Evolutionary conservation across 2,329 filamentous ascomycete genomes (phyloP).

Genomic region (Cytospora paraplurivora): DNA sequence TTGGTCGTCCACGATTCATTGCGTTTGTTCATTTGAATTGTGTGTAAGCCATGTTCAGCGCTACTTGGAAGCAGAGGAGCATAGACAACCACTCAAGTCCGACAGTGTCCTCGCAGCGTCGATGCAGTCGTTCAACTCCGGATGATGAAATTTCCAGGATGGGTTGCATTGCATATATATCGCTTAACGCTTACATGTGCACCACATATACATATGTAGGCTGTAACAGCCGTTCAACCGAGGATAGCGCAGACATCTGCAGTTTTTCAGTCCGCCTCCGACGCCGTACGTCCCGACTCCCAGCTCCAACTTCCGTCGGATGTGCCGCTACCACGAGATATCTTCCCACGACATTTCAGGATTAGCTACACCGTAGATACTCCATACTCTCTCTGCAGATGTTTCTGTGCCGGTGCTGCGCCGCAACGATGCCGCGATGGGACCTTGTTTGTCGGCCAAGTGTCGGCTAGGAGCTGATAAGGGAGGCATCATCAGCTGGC

Average conservation of each 20-base stretch:
- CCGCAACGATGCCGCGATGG: neutral
- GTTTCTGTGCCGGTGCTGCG: neutral
- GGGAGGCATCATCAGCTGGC: neutral
- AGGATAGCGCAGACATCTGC: conserved; percentile 6
- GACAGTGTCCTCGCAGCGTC: neutral
- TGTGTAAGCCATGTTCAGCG: too few species aligned
- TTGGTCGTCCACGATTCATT: too few species aligned
- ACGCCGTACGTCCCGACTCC: neutral
- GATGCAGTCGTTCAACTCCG: neutral
- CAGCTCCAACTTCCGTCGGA: conserved; percentile 17
- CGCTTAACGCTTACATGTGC: too few species aligned
- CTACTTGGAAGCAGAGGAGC: neutral
- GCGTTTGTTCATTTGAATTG: too few species aligned
- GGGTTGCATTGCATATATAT: neutral
- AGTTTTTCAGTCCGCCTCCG: conserved; percentile 7
- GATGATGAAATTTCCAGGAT: neutral
- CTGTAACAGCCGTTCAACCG: conserved; percentile 19
- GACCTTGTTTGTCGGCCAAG: neutral
- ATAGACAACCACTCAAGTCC: neutral
- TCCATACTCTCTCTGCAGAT: neutral
- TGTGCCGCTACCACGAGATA: conserved; percentile 11
- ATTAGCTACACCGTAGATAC: neutral
- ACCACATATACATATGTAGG: conserved; percentile 2
- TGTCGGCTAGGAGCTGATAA: neutral
- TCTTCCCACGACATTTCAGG: neutral